Base-by-base conservation (phyloP, 2,329 filamentous ascomycete genomes). In the Hymenoscyphus repandus region DNA sequence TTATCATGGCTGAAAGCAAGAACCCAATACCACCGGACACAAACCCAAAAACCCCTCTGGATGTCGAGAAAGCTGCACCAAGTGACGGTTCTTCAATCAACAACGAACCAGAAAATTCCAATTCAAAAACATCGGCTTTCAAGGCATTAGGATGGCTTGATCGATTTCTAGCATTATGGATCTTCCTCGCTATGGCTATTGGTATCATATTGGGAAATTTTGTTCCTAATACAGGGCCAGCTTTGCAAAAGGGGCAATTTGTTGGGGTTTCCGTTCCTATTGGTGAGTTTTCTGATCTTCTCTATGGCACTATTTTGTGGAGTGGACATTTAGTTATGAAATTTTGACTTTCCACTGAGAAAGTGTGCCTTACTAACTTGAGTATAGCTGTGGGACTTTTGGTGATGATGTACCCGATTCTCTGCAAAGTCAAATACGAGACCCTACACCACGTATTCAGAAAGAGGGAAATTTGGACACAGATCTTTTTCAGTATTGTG, bases 351-450 rank as follows among this genome's bases (percentile, higher is more conserved):
- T 7, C 7, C 7, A 7, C 46, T 43, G 11, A 6, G 20, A 10
- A 20, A 15, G 40, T 3, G 11, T 22, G 9, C 6, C 20, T 9
- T 27, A 31, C 5, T 33, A 17, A 22, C 27, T 49, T 33, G 7
- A 3, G 5, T 22, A 50, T 53, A 88, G 88, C 89, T 0, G 72
- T 95, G 43, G 89, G 90, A 0, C 71, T 95, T 1, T 75, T 95
- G 1, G 83, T 95, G 38, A 95, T 95, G 89, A 95, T 95, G 88
- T 95, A 93, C 63, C 90, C 90, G 0, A 95, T 95, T 53, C 73
- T 95, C 0, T 95, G 88, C 76, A 93, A 93, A 67, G 86, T 95
- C 5, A 81, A 81, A 37, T 93, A 82, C 68, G 89, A 95, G 66
- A 79, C 80, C 0, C 70, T 95, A 9, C 87, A 90, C 65, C 70